phyloP scores from a whole-genome alignment of 148 eudicot genomes.

The Agrostemma githago region DNA sequence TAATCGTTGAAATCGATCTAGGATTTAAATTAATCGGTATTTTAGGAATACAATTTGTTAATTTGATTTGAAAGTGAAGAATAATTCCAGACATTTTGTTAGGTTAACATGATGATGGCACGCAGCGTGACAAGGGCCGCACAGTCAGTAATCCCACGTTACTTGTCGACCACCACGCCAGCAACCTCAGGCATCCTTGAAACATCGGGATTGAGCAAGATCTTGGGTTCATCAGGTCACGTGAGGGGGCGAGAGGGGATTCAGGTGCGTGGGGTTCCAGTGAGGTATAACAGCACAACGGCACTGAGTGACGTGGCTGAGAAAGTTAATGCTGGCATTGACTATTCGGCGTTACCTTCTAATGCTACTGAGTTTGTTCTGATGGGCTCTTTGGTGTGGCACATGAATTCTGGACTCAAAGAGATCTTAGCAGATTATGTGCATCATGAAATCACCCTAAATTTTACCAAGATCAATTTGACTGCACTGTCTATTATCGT shows the following conservation, averaged over 20 bases:
- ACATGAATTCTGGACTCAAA: not conserved
- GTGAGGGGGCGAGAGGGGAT: not conserved
- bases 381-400: not conserved
- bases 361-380: not conserved
- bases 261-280: not conserved
- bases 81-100: not conserved
- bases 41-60: not conserved
- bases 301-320: not conserved
- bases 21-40: not conserved
- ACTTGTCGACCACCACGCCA: not conserved
- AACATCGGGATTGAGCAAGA: not conserved
- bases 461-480: not conserved
- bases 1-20: not conserved
- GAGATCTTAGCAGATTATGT: not conserved
- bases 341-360: not conserved
- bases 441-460: not conserved
- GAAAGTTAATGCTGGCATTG: not conserved
- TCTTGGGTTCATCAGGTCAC: not conserved
- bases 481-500: not conserved
- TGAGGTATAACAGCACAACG: not conserved
- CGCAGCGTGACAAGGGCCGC: not conserved
- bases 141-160: not conserved
- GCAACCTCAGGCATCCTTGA: not conserved
- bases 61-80: not conserved
- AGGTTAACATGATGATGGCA: not conserved